phyloP scores from a whole-genome alignment of 2,329 filamentous ascomycete genomes.

The Leptosphaerulina australis region DNA sequence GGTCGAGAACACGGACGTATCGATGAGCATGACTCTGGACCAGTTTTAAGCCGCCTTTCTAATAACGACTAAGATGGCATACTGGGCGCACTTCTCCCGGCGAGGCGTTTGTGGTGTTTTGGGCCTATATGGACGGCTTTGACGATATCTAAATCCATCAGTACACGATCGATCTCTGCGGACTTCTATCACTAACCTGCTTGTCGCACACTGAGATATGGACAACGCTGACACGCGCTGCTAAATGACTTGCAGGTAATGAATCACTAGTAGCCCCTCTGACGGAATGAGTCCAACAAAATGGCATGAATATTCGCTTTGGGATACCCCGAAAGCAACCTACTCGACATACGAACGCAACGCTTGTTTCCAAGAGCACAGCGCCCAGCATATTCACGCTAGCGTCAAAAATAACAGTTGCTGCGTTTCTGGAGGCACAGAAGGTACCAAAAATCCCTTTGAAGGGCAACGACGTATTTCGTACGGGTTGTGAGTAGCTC shows the following conservation, averaged over 20 bases:
- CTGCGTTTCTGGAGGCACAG: too few species aligned
- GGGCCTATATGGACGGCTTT: conserved; percentile 24
- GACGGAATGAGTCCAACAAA: too few species aligned
- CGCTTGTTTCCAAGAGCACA: too few species aligned
- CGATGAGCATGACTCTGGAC: conserved; percentile 72
- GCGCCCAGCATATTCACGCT: too few species aligned
- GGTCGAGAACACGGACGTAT: conserved; percentile 89
- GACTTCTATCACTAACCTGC: neutral
- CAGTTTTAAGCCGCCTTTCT: conserved; percentile 44
- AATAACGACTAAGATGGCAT: conserved; percentile 17
- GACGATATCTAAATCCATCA: conserved; percentile 38
- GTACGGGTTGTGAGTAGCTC: too few species aligned
- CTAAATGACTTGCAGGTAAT: neutral
- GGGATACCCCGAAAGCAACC: too few species aligned
- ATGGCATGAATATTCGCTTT: too few species aligned
- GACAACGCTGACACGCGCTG: neutral
- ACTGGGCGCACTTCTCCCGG: conserved; percentile 30
- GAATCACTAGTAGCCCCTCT: too few species aligned
- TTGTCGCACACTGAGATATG: neutral
- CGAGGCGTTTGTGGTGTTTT: conserved; percentile 45
- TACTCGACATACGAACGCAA: too few species aligned
- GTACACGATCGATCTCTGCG: conserved; percentile 24
- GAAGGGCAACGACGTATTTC: too few species aligned
- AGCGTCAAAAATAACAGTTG: too few species aligned
- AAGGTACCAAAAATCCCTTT: too few species aligned